Percentiles rank a stretch among this genome's conserved stretches.
Evolutionary conservation across 2,329 filamentous ascomycete genomes (phyloP).

Genomic region (Colletotrichum godetiae): DNA sequence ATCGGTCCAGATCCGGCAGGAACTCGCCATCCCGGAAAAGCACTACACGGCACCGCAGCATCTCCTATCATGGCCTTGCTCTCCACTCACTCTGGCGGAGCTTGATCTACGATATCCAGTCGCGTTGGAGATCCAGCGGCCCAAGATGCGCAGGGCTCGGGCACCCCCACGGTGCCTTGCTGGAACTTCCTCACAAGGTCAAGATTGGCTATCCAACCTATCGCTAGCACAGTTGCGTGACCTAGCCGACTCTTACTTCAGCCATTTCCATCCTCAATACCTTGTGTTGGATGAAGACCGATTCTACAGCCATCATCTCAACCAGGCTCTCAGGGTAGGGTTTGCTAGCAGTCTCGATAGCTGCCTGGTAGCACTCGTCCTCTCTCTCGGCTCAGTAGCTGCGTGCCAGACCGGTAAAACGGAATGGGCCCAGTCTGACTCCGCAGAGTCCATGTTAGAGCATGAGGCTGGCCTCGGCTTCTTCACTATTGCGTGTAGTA

Average conservation of each 20-base stretch:
- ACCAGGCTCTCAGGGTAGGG: neutral
- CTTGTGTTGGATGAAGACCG: slow-evolving; percentile 9
- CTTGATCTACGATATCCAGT: neutral
- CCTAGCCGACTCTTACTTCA: slow-evolving; percentile 14
- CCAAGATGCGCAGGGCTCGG: neutral
- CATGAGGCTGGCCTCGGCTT: slow-evolving; percentile 4
- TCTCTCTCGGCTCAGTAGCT: slow-evolving; percentile 15
- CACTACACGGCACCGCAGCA: slow-evolving; percentile 30
- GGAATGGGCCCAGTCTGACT: slow-evolving; percentile 7
- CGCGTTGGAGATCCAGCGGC: neutral
- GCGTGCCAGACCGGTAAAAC: slow-evolving; percentile 4
- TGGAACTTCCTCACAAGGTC: neutral
- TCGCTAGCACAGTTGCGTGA: slow-evolving; percentile 5
- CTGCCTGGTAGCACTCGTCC: slow-evolving; percentile 15
- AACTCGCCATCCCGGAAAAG: slow-evolving; percentile 12
- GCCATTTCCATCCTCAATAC: slow-evolving; percentile 16
- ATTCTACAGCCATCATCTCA: slow-evolving; percentile 15
- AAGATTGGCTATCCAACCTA: neutral
- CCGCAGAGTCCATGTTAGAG: neutral
- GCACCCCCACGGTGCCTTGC: slow-evolving; percentile 2
- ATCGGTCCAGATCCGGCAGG: slow-evolving; percentile 4
- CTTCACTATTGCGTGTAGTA: slow-evolving; percentile 15
- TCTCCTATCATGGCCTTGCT: slow-evolving; percentile 25
- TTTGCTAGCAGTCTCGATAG: neutral
- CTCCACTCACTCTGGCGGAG: slow-evolving; percentile 13